Evolutionary conservation across 202 grass and related monocot species (phyloP), one percentile per base, ranked within the genome.

Genomic region (Cymbopogon flexuosus): DNA sequence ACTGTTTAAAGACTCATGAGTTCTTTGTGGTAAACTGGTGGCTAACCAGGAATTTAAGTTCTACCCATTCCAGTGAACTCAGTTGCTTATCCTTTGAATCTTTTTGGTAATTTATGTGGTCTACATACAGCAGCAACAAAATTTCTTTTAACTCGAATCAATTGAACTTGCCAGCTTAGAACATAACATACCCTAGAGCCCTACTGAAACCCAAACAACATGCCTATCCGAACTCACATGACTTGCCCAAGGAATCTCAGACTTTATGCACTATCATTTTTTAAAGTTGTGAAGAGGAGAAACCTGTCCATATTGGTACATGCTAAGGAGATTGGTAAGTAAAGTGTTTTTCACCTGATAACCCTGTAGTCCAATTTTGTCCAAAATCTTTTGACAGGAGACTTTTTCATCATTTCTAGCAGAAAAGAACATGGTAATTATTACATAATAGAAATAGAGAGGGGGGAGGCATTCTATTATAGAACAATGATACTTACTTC

Each of bases 371-470:
- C 90, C 92, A 39, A 92, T 88, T 86, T 93, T 98, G 73, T 93
- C 95, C 84, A 98, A 84, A 88, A 95, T 85, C 87, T 95, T 95
- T 90, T 81, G 86, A 46, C 95, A 98, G 34, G 80, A 81, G 70
- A 82, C 64, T 40, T 95, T 95, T 79, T 98, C 95, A 73, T 98
- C 95, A 81, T 89, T 91, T 79, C 90, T 89, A 84, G 86, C 73
- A 72, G 87, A 74, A 75, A 89, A 22, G 35, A 76, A 37, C 18
- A 30, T 18, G 57, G 33, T 36, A 62, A 75, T 75, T 33, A 33
- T 33, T 43, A 75, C 64, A 78, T 4, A 68, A 83, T 35, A 84
- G 16, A 79, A 40, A 37, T 22, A 49, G 64, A 23, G 34, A 24
- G 5, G 68, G 78, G 63, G 31, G 31, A 33, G 33, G 46, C 36